Evolutionary conservation across 805 yeast species (phyloP).

Genomic region (Tetrapisispora iriomotensis): DNA sequence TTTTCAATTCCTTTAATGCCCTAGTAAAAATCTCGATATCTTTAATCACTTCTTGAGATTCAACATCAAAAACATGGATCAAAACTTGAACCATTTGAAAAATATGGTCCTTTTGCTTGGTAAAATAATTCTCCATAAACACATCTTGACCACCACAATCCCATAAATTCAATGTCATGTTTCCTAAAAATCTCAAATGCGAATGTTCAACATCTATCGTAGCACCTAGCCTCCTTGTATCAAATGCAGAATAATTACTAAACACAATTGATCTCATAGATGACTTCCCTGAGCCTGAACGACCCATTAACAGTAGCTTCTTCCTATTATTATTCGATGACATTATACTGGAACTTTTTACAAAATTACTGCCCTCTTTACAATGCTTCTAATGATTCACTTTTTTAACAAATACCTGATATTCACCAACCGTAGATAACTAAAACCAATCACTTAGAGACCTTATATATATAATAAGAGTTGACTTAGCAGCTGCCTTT

Average conservation of each 20-base stretch:
- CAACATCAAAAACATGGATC: slow-evolving; percentile 94
- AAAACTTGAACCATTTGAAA: slow-evolving; percentile 93
- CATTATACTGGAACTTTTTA: background rate
- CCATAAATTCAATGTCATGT: slow-evolving; percentile 93
- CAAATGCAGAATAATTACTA: slow-evolving; percentile 92
- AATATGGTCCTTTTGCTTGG: slow-evolving; percentile 82
- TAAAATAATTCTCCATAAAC: slow-evolving; percentile 88
- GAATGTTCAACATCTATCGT: slow-evolving; percentile 98
- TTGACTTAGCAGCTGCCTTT: no score
- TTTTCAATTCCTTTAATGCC: slow-evolving; percentile 69
- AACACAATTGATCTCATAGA: slow-evolving; percentile 96
- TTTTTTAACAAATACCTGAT: no score
- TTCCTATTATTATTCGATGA: slow-evolving; percentile 36
- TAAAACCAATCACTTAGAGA: no score
- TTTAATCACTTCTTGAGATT: slow-evolving; percentile 79
- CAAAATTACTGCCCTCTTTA: no score
- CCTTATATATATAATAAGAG: no score
- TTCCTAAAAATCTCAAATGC: slow-evolving; percentile 82
- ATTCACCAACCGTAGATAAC: no score
- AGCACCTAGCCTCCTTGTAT: slow-evolving; percentile 90
- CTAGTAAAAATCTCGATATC: slow-evolving; percentile 87
- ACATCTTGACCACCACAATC: slow-evolving; percentile 98
- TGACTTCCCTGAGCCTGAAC: slow-evolving; percentile 94
- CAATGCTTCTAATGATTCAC: no score
- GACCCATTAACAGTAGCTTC: slow-evolving; percentile 68